Percentiles rank a stretch among this genome's conserved stretches.
Evolutionary conservation across 2,329 filamentous ascomycete genomes (phyloP).

Genomic region (Rasamsonia emersonii): DNA sequence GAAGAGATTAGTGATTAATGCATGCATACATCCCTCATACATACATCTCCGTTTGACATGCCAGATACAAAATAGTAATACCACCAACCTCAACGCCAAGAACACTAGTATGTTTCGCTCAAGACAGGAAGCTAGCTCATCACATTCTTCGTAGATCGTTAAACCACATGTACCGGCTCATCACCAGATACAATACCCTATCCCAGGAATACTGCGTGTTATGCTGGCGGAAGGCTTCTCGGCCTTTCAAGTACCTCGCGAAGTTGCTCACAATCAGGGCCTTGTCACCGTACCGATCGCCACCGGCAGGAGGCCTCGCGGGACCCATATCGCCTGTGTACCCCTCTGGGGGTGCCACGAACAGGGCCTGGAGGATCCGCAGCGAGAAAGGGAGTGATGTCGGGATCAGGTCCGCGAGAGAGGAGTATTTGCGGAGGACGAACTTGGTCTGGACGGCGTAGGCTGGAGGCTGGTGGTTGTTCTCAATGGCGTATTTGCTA

Average conservation of each 20-base stretch:
- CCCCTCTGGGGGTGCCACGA: conserved; percentile 5
- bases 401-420: conserved; percentile 29
- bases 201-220: conserved; percentile 36
- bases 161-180: conserved; percentile 36
- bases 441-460: conserved; percentile 30
- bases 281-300: conserved; percentile 14
- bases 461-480: conserved; percentile 20
- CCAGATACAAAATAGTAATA: no score
- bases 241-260: conserved; percentile 26
- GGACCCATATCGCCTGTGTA: conserved; percentile 2
- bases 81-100: no score
- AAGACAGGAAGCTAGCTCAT: no score
- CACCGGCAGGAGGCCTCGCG: not conserved
- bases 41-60: no score
- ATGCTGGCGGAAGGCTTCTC: conserved; percentile 31
- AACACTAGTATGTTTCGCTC: no score
- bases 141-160: conserved; percentile 18
- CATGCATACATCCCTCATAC: no score
- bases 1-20: no score
- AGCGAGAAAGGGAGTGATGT: conserved; percentile 29
- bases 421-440: conserved; percentile 31
- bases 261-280: conserved; percentile 31
- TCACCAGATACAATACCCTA: conserved; percentile 30
- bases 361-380: conserved; percentile 14
- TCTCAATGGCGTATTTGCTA: conserved; percentile 19